phyloP scores from a whole-genome alignment of 1,284 basidiomycete genomes.

The Inonotus obliquus region DNA sequence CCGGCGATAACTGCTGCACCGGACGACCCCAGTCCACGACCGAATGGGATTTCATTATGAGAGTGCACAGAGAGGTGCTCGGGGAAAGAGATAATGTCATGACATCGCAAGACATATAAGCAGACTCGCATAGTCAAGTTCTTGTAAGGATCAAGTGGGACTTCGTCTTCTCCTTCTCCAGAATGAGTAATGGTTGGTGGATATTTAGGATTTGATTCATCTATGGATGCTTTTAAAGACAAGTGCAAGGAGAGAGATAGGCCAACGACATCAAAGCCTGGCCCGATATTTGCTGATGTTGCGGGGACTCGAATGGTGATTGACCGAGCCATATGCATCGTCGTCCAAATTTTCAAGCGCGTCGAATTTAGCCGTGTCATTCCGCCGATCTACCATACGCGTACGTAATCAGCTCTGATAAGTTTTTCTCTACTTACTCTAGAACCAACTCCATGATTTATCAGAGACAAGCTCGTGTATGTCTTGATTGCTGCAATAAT shows the following conservation, averaged over 20 bases:
- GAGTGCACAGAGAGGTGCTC: constrained; percentile 69
- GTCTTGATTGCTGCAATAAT: background rate
- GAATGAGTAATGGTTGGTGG: constrained; percentile 74
- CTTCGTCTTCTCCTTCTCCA: constrained; percentile 87
- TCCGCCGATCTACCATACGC: background rate
- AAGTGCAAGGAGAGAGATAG: constrained; percentile 91
- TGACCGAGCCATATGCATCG: constrained; percentile 17
- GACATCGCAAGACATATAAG: constrained; percentile 92
- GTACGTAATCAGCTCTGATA: background rate
- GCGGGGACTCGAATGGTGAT: constrained; percentile 85
- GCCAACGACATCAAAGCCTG: constrained; percentile 98
- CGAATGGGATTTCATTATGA: constrained; percentile 95
- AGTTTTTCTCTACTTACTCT: background rate
- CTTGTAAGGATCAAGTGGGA: constrained; percentile 93
- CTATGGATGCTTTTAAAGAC: constrained; percentile 64
- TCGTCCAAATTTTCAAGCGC: background rate
- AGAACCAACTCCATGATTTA: background rate
- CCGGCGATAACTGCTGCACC: constrained; percentile 98
- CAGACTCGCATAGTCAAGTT: constrained; percentile 98
- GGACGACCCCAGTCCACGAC: constrained; percentile 93
- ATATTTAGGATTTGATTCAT: constrained; percentile 26
- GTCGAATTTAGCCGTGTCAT: background rate
- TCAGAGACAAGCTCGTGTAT: background rate
- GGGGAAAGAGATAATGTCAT: constrained; percentile 74
- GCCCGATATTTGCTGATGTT: constrained; percentile 97